Conservation (phyloP, 441 rosid species). For the Pelargonium cotyledonis region DNA sequence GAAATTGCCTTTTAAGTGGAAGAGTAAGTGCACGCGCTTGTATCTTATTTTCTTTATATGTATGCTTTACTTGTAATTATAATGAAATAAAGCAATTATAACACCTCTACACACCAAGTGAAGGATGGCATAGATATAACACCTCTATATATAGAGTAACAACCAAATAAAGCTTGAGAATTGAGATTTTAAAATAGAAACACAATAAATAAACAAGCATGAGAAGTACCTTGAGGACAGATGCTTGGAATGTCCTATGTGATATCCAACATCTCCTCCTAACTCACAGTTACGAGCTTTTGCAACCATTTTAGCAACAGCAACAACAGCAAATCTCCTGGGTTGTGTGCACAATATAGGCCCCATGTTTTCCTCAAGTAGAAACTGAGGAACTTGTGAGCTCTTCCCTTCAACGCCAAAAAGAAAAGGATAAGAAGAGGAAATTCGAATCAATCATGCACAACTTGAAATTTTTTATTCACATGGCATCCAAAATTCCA, state of each 20-base stretch:
- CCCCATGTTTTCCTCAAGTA: conserved; percentile 57
- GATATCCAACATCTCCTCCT: conserved; percentile 89
- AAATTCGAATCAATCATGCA: neutral
- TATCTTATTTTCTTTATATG: too few species aligned
- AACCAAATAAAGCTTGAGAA: neutral
- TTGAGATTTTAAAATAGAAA: neutral
- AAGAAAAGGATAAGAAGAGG: conserved; percentile 5
- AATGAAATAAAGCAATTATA: too few species aligned
- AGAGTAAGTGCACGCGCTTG: too few species aligned
- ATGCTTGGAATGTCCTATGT: conserved; percentile 76
- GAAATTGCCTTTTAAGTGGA: too few species aligned
- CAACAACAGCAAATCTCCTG: conserved; percentile 93
- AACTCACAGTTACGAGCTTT: conserved; percentile 68
- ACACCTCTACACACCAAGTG: too few species aligned
- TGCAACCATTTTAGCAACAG: conserved; percentile 94
- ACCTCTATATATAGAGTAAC: neutral
- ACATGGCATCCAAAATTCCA: neutral
- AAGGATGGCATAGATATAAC: neutral
- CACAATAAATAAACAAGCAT: neutral
- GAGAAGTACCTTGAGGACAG: conserved; percentile 48
- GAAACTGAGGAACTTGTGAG: conserved; percentile 95
- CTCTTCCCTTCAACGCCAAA: conserved; percentile 62
- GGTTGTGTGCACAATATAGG: conserved; percentile 90
- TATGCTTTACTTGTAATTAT: too few species aligned
- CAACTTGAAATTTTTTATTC: neutral